These are phyloP conservation scores for Colletotrichum gigasporum DNA, from an alignment of 2,329 filamentous ascomycete species.

Conservation along the genomic window DNA sequence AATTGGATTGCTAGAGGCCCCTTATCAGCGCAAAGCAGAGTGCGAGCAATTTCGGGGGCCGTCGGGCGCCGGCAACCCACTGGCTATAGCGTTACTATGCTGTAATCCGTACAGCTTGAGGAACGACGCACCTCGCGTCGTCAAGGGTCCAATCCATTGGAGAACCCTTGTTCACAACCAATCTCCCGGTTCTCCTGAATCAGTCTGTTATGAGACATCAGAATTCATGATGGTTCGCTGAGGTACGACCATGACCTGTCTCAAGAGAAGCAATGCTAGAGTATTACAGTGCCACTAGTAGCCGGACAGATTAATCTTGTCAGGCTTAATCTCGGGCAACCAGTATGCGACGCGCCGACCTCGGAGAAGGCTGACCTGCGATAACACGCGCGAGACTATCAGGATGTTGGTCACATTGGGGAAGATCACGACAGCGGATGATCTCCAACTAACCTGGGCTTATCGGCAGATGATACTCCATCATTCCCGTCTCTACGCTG, in stretches of 20 bases:
- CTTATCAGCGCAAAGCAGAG: background rate
- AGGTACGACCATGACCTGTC: background rate
- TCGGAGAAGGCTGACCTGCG: no score
- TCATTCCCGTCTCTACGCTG: background rate
- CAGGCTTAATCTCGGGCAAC: background rate
- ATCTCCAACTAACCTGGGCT: background rate
- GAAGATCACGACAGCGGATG: background rate
- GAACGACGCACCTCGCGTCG: background rate
- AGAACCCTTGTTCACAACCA: conserved; percentile 14
- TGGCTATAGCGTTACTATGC: conserved; percentile 1
- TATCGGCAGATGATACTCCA: background rate
- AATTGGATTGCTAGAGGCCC: background rate
- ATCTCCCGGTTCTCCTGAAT: conserved; percentile 16
- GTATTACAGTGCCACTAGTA: background rate
- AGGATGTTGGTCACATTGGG: background rate
- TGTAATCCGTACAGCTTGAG: no score
- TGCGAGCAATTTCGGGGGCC: background rate
- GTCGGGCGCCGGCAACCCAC: background rate
- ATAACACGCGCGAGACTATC: background rate
- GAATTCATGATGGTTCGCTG: background rate
- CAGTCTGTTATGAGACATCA: conserved; percentile 3
- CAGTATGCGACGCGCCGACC: background rate
- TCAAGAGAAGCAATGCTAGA: conserved; percentile 14
- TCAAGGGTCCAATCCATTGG: background rate
- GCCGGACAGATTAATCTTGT: background rate